phyloP scores from a whole-genome alignment of 768 basidiomycete genomes.

The Agrocybe chaxingu region DNA sequence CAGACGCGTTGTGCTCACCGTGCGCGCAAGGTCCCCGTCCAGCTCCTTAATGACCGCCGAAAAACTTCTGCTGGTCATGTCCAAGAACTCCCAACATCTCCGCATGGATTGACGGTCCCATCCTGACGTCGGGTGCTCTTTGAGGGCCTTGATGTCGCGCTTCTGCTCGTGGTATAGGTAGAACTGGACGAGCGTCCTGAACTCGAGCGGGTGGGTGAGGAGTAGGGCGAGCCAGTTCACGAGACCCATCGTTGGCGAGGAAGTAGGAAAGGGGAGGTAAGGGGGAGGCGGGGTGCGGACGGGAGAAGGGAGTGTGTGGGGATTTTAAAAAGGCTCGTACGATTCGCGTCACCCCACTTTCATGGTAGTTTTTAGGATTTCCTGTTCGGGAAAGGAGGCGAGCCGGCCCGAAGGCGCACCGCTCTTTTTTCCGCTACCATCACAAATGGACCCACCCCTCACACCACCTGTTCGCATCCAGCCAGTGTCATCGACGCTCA shows the following conservation, averaged over 20 bases:
- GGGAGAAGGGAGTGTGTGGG: background rate
- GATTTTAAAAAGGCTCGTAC: slow-evolving; percentile 14
- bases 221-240: slow-evolving; percentile 63
- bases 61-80: slow-evolving; percentile 87
- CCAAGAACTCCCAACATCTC: slow-evolving; percentile 86
- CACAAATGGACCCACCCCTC: slow-evolving; percentile 44
- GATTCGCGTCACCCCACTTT: slow-evolving; percentile 14
- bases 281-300: background rate
- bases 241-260: slow-evolving; percentile 41
- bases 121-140: slow-evolving; percentile 76
- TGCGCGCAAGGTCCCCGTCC: slow-evolving; percentile 90
- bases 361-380: background rate
- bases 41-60: slow-evolving; percentile 93
- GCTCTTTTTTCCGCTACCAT: slow-evolving; percentile 9
- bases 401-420: slow-evolving; percentile 4
- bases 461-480: slow-evolving; percentile 47
- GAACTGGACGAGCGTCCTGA: slow-evolving; percentile 80
- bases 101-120: slow-evolving; percentile 88
- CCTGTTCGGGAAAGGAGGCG: background rate
- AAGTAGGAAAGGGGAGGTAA: background rate
- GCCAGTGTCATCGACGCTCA: slow-evolving; percentile 27
- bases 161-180: slow-evolving; percentile 76
- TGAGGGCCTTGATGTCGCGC: slow-evolving; percentile 74
- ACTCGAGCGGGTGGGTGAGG: slow-evolving; percentile 80
- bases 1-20: slow-evolving; percentile 51